A percentile compares a stretch with the other conserved stretches of the same genome.
Evolutionary conservation across 768 basidiomycete genomes (phyloP).

Genomic region (Lanmaoa rubissima): DNA sequence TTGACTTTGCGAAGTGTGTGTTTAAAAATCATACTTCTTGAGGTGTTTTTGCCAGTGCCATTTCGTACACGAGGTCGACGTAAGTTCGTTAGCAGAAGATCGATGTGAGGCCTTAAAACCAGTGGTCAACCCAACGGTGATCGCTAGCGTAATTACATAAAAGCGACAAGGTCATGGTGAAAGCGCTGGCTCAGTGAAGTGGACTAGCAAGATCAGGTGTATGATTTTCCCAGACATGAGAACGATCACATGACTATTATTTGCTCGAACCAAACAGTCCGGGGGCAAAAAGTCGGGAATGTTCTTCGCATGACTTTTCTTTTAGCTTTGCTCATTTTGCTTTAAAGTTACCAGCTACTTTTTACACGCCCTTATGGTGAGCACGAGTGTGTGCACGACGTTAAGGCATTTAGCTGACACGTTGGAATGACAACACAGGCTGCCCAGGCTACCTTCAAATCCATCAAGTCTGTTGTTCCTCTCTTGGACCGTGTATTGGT

Average conservation of each 20-base stretch:
- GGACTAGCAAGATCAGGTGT: neutral
- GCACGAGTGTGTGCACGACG: neutral
- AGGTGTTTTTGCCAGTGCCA: neutral
- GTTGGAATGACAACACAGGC: slow-evolving; percentile 43
- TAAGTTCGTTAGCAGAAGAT: neutral
- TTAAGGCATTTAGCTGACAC: neutral
- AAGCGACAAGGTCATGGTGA: neutral
- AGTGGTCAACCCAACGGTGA: neutral
- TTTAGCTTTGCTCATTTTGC: slow-evolving; percentile 27
- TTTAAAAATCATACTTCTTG: neutral
- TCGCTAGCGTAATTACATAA: neutral
- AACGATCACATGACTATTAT: slow-evolving; percentile 28
- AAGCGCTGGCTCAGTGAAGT: no score
- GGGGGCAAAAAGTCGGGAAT: slow-evolving; percentile 14
- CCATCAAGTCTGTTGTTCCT: slow-evolving; percentile 86
- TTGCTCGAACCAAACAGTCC: slow-evolving; percentile 29
- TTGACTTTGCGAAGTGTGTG: neutral
- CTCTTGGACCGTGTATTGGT: slow-evolving; percentile 96
- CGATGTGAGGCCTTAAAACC: neutral
- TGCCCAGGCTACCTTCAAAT: slow-evolving; percentile 91
- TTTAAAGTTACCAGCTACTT: slow-evolving; percentile 8
- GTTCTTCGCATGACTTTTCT: slow-evolving; percentile 12
- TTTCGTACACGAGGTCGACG: neutral
- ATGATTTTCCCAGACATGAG: neutral
- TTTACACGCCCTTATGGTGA: slow-evolving; percentile 27